These are phyloP conservation scores for Trametes polyzona DNA, from an alignment of 1,284 basidiomycete species.

Conservation along the genomic window DNA sequence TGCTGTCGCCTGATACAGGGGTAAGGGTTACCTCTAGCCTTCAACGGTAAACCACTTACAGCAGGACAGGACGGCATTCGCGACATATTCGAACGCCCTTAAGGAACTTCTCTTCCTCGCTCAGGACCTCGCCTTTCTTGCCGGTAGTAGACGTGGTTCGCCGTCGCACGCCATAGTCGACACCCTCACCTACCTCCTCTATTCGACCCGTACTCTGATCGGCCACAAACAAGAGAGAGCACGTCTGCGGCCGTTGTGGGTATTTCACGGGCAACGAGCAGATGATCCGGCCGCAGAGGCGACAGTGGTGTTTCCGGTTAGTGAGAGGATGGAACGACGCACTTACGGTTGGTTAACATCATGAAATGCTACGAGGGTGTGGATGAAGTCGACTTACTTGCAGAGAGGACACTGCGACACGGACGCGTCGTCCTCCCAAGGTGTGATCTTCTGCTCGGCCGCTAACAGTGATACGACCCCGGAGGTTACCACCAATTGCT, in stretches of 20 bases:
- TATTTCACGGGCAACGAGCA: constrained; percentile 87
- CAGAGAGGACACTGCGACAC: constrained; percentile 87
- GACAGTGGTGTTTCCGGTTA: constrained; percentile 96
- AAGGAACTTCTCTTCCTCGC: constrained; percentile 77
- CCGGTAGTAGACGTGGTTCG: constrained; percentile 35
- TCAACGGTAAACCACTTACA: constrained; percentile 44
- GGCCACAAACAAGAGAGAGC: constrained; percentile 81
- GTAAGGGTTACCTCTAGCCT: background rate
- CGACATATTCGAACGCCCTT: constrained; percentile 86
- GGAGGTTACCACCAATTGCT: constrained; percentile 9
- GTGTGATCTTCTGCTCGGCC: constrained; percentile 91
- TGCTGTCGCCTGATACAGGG: constrained; percentile 69
- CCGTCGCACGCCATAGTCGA: constrained; percentile 80
- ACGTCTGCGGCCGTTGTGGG: constrained; percentile 68
- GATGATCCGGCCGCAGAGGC: constrained; percentile 91
- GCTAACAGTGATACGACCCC: too few species aligned
- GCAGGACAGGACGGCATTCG: constrained; percentile 77
- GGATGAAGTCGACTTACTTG: constrained; percentile 55
- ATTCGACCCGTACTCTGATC: constrained; percentile 76
- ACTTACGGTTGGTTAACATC: constrained; percentile 39
- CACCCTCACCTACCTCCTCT: constrained; percentile 86
- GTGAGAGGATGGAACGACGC: constrained; percentile 87
- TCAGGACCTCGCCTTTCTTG: constrained; percentile 48
- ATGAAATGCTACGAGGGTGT: background rate
- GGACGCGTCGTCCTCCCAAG: constrained; percentile 88